Base-by-base conservation (phyloP, 2,329 filamentous ascomycete genomes). In the Hypoxylon sp. region DNA sequence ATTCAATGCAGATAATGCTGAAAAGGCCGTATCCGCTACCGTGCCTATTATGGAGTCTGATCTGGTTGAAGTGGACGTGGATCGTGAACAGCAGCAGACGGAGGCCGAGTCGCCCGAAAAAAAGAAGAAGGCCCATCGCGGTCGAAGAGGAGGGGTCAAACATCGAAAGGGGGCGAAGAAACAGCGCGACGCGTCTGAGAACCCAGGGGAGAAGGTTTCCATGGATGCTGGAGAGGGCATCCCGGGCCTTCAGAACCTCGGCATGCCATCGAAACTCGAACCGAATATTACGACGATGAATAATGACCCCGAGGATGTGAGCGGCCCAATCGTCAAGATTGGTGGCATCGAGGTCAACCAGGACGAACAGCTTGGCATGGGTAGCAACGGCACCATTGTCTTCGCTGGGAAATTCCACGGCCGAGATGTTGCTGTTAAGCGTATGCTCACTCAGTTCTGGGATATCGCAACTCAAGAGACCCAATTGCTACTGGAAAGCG, bases 401-500 rank as follows among this genome's bases (percentile, higher is more conserved):
- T 98, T 96, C 78, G 91, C 93, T 51, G 96, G 96, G n/a, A 92
- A 90, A 57, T 98, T 97, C 77, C 96, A 97, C 77, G 94, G 94
- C 23, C 90, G 94, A 53, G 91, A 94, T 46, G 95, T 99, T 25
- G 96, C 96, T 0, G 93, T 99, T 50, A 99, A 99, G 83, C 89
- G 96, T 32, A 97, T 99, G 93, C 84, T 98, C 65, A 93, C 95
- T 32, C 93, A 97, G 71, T 97, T 97, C 74, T 97, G 94, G 76
- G 95, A 97, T 70, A 92, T 99, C 71, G 96, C 96, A 0, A 94
- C 93, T 9, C 94, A 97, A 74, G 96, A 99, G 80, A 97, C 97
- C 1, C 91, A 91, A 65, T 84, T 98, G 55, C 81, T 99, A 9
- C 87, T 96, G 65, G 94, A 97, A 78, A 97, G 94, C 74, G 96